These are phyloP conservation scores for Astrothelium macrocarpum DNA, from an alignment of 495 filamentous ascomycete species.

Conservation along the genomic window DNA sequence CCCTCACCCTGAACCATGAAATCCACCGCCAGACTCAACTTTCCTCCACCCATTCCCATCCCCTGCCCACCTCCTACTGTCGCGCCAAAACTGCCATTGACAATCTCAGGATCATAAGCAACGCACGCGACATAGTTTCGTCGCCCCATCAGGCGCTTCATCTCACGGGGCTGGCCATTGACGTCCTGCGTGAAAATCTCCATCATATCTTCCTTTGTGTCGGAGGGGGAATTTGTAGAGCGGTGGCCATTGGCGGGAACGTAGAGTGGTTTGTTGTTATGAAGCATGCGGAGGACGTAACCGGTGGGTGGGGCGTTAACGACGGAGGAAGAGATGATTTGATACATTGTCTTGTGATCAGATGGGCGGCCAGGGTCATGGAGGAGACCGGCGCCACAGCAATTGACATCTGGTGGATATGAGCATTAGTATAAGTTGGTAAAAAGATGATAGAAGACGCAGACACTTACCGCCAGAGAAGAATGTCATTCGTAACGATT, in stretches of 20 bases:
- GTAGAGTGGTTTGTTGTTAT: slow-evolving; percentile 84
- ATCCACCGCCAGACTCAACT: slow-evolving; percentile 82
- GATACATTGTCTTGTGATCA: slow-evolving; percentile 99
- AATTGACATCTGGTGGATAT: slow-evolving; percentile 57
- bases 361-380: slow-evolving; percentile 84
- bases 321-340: slow-evolving; percentile 83
- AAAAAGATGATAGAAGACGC: slow-evolving; percentile 4
- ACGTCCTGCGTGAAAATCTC: slow-evolving; percentile 94
- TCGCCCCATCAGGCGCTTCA: slow-evolving; percentile 82
- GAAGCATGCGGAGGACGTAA: slow-evolving; percentile 85
- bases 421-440: not conserved
- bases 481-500: slow-evolving; percentile 92
- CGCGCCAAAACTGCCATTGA: slow-evolving; percentile 33
- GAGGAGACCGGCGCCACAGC: slow-evolving; percentile 83
- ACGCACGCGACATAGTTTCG: slow-evolving; percentile 93
- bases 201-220: slow-evolving; percentile 99
- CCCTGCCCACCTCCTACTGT: not conserved
- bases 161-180: slow-evolving; percentile 65
- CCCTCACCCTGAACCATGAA: slow-evolving; percentile 96
- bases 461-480: slow-evolving; percentile 61
- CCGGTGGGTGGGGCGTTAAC: slow-evolving; percentile 76
- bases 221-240: slow-evolving; percentile 50
- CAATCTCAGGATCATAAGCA: slow-evolving; percentile 78
- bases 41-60: slow-evolving; percentile 44
- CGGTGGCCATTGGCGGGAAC: slow-evolving; percentile 85